Evolutionary conservation across 2,329 filamentous ascomycete genomes (phyloP).

Genomic region (Myriosclerotinia curreyana): DNA sequence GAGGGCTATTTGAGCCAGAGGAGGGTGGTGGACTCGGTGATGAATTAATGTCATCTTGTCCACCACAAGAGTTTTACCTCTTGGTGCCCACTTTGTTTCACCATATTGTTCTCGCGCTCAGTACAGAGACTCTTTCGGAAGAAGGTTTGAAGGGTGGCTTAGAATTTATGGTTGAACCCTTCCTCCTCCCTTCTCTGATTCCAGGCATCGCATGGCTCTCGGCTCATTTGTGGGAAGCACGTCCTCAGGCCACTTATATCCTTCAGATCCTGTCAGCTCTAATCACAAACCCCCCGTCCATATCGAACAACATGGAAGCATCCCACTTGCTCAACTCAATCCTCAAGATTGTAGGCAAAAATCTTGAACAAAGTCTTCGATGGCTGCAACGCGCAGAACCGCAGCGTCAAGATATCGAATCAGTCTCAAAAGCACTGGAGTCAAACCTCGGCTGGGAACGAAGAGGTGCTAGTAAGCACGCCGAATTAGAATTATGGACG

Average conservation of each 20-base stretch:
- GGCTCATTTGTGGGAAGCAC: constrained; percentile 65
- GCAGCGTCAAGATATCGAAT: constrained; percentile 65
- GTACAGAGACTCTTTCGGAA: constrained; percentile 61
- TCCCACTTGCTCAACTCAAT: constrained; percentile 66
- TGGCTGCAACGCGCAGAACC: constrained; percentile 65
- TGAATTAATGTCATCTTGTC: constrained; percentile 77
- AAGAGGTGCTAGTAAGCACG: constrained; percentile 59
- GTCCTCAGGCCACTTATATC: constrained; percentile 63
- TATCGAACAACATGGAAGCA: constrained; percentile 62
- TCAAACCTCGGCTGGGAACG: constrained; percentile 56
- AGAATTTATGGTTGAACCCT: constrained; percentile 78
- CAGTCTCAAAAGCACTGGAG: constrained; percentile 63
- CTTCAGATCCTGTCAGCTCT: constrained; percentile 71
- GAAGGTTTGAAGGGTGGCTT: constrained; percentile 71
- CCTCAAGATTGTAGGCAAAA: constrained; percentile 67
- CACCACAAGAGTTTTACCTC: constrained; percentile 78
- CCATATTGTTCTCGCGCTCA: constrained; percentile 69
- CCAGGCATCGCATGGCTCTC: constrained; percentile 70
- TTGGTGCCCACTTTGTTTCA: constrained; percentile 74
- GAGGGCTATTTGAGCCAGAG: constrained; percentile 72
- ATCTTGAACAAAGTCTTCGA: constrained; percentile 64
- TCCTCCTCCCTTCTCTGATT: constrained; percentile 74
- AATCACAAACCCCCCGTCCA: constrained; percentile 61
- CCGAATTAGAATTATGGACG: constrained; percentile 68
- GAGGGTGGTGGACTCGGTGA: constrained; percentile 66